Evolutionary conservation across 1,284 basidiomycete genomes (phyloP).

Genomic region (Naganishia liquefaciens): DNA sequence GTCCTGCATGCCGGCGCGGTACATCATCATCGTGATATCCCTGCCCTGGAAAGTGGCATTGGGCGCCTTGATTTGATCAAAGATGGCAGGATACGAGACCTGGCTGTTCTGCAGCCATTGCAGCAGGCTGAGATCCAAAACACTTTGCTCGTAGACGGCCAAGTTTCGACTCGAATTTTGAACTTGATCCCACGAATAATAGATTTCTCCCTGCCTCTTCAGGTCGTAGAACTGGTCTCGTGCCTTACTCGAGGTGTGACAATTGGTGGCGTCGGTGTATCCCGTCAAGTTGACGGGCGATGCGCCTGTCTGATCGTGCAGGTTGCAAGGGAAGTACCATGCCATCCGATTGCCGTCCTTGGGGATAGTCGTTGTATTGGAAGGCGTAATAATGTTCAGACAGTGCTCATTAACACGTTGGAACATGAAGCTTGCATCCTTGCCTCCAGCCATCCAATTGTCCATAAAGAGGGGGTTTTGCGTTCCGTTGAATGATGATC

Average conservation of each 20-base stretch:
- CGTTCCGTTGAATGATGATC: slow-evolving; percentile 67
- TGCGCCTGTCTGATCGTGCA: slow-evolving; percentile 73
- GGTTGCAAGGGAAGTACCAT: slow-evolving; percentile 97
- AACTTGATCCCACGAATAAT: slow-evolving; percentile 88
- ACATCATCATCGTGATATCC: slow-evolving; percentile 81
- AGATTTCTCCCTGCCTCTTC: slow-evolving; percentile 76
- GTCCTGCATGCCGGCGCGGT: slow-evolving; percentile 62
- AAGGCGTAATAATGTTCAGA: slow-evolving; percentile 70
- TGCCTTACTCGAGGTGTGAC: slow-evolving; percentile 67
- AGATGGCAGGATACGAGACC: slow-evolving; percentile 77
- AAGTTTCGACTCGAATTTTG: slow-evolving; percentile 70
- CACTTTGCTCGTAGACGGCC: slow-evolving; percentile 86
- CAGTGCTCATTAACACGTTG: slow-evolving; percentile 87
- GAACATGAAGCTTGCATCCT: slow-evolving; percentile 91
- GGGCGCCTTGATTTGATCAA: slow-evolving; percentile 70
- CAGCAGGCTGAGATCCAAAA: slow-evolving; percentile 82
- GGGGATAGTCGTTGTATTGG: slow-evolving; percentile 66
- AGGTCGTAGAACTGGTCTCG: slow-evolving; percentile 60
- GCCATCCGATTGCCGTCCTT: slow-evolving; percentile 58
- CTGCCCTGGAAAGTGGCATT: slow-evolving; percentile 75
- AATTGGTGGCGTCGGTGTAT: slow-evolving; percentile 67
- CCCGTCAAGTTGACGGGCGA: slow-evolving; percentile 66
- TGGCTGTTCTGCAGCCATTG: slow-evolving; percentile 76
- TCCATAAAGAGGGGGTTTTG: slow-evolving; percentile 80
- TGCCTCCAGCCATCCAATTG: slow-evolving; percentile 73